Evolutionary conservation across 768 basidiomycete species (phyloP).

Genomic region (Podaxis pistillaris): DNA sequence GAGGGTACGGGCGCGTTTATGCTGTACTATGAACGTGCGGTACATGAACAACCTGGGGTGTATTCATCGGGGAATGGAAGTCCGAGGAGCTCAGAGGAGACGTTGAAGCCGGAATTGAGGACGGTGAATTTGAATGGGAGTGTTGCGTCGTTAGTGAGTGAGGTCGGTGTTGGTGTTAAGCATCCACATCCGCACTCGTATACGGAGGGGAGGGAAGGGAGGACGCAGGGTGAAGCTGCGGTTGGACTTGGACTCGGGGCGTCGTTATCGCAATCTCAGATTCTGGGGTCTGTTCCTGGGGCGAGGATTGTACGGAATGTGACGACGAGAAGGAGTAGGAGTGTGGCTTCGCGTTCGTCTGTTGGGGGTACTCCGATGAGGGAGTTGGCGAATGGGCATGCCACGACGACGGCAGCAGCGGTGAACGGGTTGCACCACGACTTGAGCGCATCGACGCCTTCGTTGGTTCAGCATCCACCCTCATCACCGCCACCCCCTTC

Average conservation of each 20-base stretch:
- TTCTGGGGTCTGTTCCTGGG: slow-evolving; percentile 5
- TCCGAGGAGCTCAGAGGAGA: slow-evolving; percentile 57
- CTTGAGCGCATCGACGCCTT: slow-evolving; percentile 9
- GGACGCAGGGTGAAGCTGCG: slow-evolving; percentile 7
- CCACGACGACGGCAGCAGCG: background rate
- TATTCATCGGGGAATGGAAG: slow-evolving; percentile 21
- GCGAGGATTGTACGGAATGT: slow-evolving; percentile 56
- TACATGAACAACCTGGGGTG: slow-evolving; percentile 27
- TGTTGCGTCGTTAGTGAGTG: slow-evolving; percentile 44
- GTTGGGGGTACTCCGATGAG: slow-evolving; percentile 21
- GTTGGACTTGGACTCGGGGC: background rate
- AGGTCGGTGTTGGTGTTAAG: slow-evolving; percentile 39
- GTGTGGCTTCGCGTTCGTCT: slow-evolving; percentile 18
- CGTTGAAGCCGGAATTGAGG: slow-evolving; percentile 52
- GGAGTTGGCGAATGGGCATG: slow-evolving; percentile 15
- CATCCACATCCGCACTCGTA: slow-evolving; percentile 6
- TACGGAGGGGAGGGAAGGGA: slow-evolving; percentile 19
- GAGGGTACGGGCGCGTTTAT: slow-evolving; percentile 84
- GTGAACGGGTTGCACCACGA: slow-evolving; percentile 3
- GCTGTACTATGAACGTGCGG: slow-evolving; percentile 86
- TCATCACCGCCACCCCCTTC: background rate
- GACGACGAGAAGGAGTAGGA: slow-evolving; percentile 41
- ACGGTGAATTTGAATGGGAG: slow-evolving; percentile 47
- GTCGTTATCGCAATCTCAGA: slow-evolving; percentile 10
- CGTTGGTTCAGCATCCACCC: background rate